Evolutionary conservation across 305 asterid genomes (phyloP).

Genomic region (Lippia alba): DNA sequence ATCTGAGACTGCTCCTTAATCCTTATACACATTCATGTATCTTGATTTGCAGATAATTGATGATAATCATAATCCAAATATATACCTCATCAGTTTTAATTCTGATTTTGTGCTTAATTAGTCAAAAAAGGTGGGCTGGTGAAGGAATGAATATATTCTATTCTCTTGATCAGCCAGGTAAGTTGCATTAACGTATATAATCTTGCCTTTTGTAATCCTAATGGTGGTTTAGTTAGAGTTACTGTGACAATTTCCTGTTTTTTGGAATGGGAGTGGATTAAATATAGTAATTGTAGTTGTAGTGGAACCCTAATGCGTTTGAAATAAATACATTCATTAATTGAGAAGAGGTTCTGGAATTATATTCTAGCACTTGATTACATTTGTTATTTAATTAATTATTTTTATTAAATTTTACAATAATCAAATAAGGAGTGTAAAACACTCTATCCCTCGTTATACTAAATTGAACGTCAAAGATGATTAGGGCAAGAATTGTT

Average conservation of each 20-base stretch:
- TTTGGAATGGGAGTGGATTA: not conserved
- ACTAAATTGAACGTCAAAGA: no score
- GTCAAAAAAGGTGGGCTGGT: constrained; percentile 49
- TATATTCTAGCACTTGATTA: no score
- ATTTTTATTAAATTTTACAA: no score
- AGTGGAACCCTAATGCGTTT: no score
- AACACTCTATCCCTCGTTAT: no score
- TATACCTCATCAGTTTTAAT: not conserved
- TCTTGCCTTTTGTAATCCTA: constrained; percentile 21
- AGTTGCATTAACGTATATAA: constrained; percentile 27
- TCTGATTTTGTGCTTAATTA: constrained; percentile 30
- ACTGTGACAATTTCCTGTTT: not conserved
- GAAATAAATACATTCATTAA: no score
- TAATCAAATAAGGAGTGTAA: no score
- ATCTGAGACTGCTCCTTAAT: constrained; percentile 22
- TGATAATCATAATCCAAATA: constrained; percentile 34
- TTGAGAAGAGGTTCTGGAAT: no score
- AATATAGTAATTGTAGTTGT: no score
- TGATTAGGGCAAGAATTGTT: no score
- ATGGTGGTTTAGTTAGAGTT: not conserved
- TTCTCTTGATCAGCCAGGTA: constrained; percentile 15
- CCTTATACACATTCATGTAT: constrained; percentile 17
- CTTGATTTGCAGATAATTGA: constrained; percentile 31
- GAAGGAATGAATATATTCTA: constrained; percentile 46
- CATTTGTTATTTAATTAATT: no score